Percentiles rank a stretch among this genome's conserved stretches.
phyloP scores from a whole-genome alignment of 257 asterid species.

The Gentiana macrophylla region DNA sequence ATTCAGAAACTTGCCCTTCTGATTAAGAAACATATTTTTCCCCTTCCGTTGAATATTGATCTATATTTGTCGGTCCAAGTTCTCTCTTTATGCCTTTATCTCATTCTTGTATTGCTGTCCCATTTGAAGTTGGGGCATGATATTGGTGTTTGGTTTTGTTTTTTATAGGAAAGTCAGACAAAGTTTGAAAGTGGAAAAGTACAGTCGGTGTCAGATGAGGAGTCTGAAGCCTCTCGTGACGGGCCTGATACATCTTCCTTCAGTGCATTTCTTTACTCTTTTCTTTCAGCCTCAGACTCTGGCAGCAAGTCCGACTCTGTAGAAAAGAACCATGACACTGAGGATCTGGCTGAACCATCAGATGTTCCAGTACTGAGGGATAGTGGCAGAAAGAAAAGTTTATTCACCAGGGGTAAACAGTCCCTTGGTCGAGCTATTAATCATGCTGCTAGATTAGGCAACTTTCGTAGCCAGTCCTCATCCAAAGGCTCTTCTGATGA shows the following conservation, averaged over 20 bases:
- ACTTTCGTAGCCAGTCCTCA: constrained; percentile 45
- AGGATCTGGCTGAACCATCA: constrained; percentile 24
- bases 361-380: constrained; percentile 45
- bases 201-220: constrained; percentile 37
- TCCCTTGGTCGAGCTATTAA: constrained; percentile 54
- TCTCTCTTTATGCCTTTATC: neutral
- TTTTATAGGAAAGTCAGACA: constrained; percentile 37
- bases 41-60: too few relatives aligned
- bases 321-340: constrained; percentile 20
- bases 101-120: too few relatives aligned
- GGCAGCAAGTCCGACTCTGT: constrained; percentile 21
- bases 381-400: constrained; percentile 49
- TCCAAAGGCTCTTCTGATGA: constrained; percentile 39
- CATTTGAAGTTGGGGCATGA: too few relatives aligned
- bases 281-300: constrained; percentile 58
- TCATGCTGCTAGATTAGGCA: constrained; percentile 59
- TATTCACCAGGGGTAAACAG: constrained; percentile 66
- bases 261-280: constrained; percentile 71
- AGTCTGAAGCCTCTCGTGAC: constrained; percentile 34
- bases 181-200: constrained; percentile 36
- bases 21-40: too few relatives aligned
- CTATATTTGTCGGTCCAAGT: neutral
- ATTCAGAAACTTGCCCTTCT: too few relatives aligned
- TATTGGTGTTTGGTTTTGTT: constrained; percentile 6
- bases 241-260: constrained; percentile 98